These are phyloP conservation scores for Candolleomyces efflorescens DNA, from an alignment of 768 basidiomycete species.

Conservation along the genomic window DNA sequence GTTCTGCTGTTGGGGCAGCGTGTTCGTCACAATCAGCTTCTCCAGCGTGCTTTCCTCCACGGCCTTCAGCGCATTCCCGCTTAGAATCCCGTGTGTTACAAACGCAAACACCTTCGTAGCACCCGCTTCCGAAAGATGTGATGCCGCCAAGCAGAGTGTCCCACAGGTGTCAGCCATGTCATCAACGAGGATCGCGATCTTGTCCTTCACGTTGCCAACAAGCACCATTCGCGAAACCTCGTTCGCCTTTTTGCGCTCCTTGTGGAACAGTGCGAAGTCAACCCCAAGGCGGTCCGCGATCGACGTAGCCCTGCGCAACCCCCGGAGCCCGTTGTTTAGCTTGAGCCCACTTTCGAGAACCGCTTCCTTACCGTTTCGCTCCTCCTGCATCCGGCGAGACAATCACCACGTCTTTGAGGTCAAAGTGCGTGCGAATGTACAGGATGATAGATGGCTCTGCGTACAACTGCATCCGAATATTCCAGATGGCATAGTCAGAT, in stretches of 20 bases:
- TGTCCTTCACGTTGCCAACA: slow-evolving; percentile 90
- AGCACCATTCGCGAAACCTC: slow-evolving; percentile 94
- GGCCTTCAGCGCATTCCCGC: slow-evolving; percentile 77
- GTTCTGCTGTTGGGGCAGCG: slow-evolving; percentile 85
- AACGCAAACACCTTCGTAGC: slow-evolving; percentile 84
- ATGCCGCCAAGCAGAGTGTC: slow-evolving; percentile 88
- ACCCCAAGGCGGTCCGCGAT: slow-evolving; percentile 95
- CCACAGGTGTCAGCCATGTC: slow-evolving; percentile 99
- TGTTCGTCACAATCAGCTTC: slow-evolving; percentile 98
- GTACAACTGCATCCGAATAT: slow-evolving; percentile 57
- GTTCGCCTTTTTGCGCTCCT: slow-evolving; percentile 96
- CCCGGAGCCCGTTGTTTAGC: slow-evolving; percentile 8
- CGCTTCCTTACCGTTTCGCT: slow-evolving; percentile 75
- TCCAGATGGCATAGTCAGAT: slow-evolving; percentile 10
- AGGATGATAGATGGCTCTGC: slow-evolving; percentile 94
- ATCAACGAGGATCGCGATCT: slow-evolving; percentile 93
- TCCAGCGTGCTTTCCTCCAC: slow-evolving; percentile 75
- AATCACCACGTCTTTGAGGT: slow-evolving; percentile 81
- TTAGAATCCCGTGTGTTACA: slow-evolving; percentile 95
- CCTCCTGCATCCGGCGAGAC: slow-evolving; percentile 98
- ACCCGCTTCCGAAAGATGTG: slow-evolving; percentile 85
- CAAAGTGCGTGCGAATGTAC: slow-evolving; percentile 92
- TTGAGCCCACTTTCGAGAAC: slow-evolving; percentile 5
- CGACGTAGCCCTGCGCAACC: slow-evolving; percentile 75
- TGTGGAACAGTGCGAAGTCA: slow-evolving; percentile 98